phyloP scores from a whole-genome alignment of 1,284 basidiomycete genomes.

The Anthracocystis walkeri region DNA sequence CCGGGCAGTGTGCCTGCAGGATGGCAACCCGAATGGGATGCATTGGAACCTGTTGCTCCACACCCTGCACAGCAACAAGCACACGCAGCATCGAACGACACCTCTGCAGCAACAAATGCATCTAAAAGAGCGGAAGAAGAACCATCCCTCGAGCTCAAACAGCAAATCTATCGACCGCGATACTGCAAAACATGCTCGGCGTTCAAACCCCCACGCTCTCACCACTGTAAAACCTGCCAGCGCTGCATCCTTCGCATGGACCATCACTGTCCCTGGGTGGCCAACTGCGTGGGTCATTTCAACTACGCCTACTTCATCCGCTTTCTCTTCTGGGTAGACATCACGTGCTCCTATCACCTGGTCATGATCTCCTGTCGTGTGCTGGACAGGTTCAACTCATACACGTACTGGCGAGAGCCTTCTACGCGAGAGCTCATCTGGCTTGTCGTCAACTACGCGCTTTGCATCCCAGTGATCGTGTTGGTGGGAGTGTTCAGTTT shows the following conservation, averaged over 20 bases:
- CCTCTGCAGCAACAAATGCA: neutral
- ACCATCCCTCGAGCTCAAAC: slow-evolving; percentile 35
- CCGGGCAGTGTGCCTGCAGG: slow-evolving; percentile 60
- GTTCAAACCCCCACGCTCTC: slow-evolving; percentile 67
- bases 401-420: slow-evolving; percentile 76
- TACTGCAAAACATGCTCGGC: slow-evolving; percentile 61
- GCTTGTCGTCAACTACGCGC: slow-evolving; percentile 86
- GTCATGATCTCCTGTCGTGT: slow-evolving; percentile 51
- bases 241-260: slow-evolving; percentile 67
- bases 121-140: neutral
- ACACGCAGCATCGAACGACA: neutral
- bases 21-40: slow-evolving; percentile 58
- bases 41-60: slow-evolving; percentile 30
- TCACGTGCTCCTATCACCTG: slow-evolving; percentile 75
- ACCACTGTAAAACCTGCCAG: slow-evolving; percentile 68
- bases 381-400: slow-evolving; percentile 55
- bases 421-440: slow-evolving; percentile 80
- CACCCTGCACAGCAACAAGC: neutral
- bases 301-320: slow-evolving; percentile 70
- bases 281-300: slow-evolving; percentile 72
- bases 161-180: slow-evolving; percentile 39
- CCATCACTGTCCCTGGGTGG: slow-evolving; percentile 73
- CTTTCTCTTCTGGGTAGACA: slow-evolving; percentile 78
- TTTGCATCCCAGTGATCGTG: slow-evolving; percentile 85
- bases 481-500: slow-evolving; percentile 80